Percentiles rank a stretch among this genome's conserved stretches.
phyloP scores from a whole-genome alignment of 768 basidiomycete genomes.

The Pisolithus tinctorius region DNA sequence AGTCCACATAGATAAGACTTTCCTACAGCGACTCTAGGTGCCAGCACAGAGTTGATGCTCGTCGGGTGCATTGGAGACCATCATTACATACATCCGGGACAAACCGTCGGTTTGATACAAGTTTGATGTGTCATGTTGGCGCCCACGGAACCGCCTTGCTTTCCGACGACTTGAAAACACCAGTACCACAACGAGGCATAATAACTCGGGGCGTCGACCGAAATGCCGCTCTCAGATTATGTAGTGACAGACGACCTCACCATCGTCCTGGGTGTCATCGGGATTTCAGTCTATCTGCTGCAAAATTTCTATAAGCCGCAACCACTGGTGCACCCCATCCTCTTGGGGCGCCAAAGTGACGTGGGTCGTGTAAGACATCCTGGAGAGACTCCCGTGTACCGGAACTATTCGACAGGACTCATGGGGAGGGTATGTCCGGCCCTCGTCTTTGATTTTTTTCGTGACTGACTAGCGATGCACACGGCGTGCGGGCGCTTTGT shows the following conservation, averaged over 20 bases:
- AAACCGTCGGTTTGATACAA: not conserved
- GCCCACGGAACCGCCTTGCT: not conserved
- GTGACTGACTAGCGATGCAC: not conserved
- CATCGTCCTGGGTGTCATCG: constrained; percentile 67
- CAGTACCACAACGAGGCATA: not conserved
- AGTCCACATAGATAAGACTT: no score
- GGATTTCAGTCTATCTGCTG: constrained; percentile 69
- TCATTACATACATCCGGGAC: not conserved
- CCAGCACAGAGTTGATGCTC: no score
- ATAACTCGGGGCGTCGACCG: not conserved
- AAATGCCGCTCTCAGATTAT: constrained; percentile 46
- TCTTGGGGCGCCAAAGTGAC: constrained; percentile 89
- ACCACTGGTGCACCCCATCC: constrained; percentile 87
- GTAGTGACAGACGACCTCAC: constrained; percentile 76
- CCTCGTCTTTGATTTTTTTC: not conserved
- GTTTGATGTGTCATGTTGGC: not conserved
- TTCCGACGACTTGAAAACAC: not conserved
- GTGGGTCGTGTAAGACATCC: constrained; percentile 75
- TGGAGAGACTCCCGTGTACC: constrained; percentile 80
- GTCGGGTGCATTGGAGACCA: not conserved
- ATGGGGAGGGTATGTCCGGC: constrained; percentile 61
- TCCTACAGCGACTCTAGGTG: no score
- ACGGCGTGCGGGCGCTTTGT: not conserved
- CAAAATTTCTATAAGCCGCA: constrained; percentile 77
- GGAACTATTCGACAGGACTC: constrained; percentile 83